Evolutionary conservation across 2,329 filamentous ascomycete genomes (phyloP).

Genomic region (Aspergillus arachidicola): DNA sequence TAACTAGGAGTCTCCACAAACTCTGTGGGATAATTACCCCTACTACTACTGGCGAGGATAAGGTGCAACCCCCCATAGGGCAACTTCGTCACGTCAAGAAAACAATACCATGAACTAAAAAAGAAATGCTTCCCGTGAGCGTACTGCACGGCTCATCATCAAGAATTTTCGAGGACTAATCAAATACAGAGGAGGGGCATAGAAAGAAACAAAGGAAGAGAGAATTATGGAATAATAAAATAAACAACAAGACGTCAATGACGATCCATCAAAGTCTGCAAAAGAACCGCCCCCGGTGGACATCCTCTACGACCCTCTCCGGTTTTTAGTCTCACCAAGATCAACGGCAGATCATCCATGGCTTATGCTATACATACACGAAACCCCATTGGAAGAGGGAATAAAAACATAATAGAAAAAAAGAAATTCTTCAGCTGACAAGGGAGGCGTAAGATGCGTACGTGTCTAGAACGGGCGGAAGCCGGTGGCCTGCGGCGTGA

Average conservation of each 20-base stretch:
- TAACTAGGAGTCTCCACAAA: not conserved
- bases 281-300: not conserved
- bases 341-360: constrained; percentile 28
- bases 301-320: constrained; percentile 1
- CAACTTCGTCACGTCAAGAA: not conserved
- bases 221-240: not conserved
- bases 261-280: not conserved
- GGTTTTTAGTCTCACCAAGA: constrained; percentile 4
- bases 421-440: constrained; percentile 9
- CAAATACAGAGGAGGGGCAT: constrained; percentile 1
- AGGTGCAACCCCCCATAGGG: not conserved
- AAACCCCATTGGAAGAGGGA: constrained; percentile 14
- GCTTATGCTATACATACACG: constrained; percentile 39
- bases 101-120: constrained; percentile 7
- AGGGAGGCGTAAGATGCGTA: constrained; percentile 16
- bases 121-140: constrained; percentile 3
- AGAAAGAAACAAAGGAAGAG: not conserved
- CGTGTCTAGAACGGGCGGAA: constrained; percentile 58
- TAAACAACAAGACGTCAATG: not conserved
- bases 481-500: constrained; percentile 85
- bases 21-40: not conserved
- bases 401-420: constrained; percentile 8
- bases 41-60: not conserved
- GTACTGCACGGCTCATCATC: not conserved
- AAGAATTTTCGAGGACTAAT: constrained; percentile 8